phyloP scores from a whole-genome alignment of 495 filamentous ascomycete genomes.

The Emericellopsis terricola region DNA sequence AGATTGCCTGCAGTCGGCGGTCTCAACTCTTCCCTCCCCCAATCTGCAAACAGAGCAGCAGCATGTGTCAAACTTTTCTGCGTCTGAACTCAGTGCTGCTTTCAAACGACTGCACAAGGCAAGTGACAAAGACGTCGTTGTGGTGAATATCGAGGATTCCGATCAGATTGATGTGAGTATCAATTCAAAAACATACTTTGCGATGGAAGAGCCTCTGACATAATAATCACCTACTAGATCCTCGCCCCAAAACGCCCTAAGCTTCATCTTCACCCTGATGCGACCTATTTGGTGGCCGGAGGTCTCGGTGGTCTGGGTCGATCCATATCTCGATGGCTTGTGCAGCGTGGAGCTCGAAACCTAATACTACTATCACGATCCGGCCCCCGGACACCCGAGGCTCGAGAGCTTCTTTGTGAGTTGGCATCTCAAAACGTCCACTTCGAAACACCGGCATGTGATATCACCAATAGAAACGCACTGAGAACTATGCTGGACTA shows the following conservation, averaged over 20 bases:
- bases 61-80: not conserved
- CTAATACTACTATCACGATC: conserved; percentile 27
- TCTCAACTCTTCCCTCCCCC: no score
- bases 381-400: conserved; percentile 7
- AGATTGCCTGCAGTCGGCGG: no score
- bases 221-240: no score
- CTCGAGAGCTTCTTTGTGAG: conserved; percentile 1
- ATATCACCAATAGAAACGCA: not conserved
- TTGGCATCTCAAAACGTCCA: not conserved
- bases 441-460: not conserved
- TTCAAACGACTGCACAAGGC: not conserved
- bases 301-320: conserved; percentile 25
- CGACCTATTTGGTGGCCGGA: conserved; percentile 29
- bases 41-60: not conserved
- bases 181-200: not conserved
- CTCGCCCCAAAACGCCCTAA: not conserved
- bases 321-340: conserved; percentile 30
- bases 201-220: no score
- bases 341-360: conserved; percentile 21
- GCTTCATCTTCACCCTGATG: conserved; percentile 9
- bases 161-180: not conserved
- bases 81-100: not conserved
- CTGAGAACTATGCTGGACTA: not conserved
- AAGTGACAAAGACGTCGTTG: not conserved
- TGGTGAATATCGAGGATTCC: not conserved